Evolutionary conservation across 345 rosid genomes (phyloP).

Genomic region (Viola odorata): DNA sequence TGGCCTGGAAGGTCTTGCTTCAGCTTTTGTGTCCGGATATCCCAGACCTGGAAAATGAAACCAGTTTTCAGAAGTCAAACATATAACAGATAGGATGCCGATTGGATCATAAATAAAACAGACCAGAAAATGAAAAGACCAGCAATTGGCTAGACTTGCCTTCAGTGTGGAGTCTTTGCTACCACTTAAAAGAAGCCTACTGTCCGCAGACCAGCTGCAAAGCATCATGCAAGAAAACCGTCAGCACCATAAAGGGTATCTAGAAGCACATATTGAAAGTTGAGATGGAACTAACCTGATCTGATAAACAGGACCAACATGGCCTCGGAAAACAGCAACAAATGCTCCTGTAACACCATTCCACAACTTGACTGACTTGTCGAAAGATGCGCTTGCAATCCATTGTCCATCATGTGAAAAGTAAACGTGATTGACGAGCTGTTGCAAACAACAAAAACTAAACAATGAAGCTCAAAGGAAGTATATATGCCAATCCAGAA

Average conservation of each 20-base stretch:
- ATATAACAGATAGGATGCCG: not conserved
- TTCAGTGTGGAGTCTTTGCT: constrained; percentile 95
- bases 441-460: constrained; percentile 22
- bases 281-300: constrained; percentile 47
- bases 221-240: constrained; percentile 9
- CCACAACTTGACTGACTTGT: constrained; percentile 90
- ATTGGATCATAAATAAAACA: not conserved
- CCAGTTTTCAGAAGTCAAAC: not conserved
- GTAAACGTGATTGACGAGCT: constrained; percentile 91
- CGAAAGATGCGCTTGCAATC: constrained; percentile 97
- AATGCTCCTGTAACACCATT: constrained; percentile 82
- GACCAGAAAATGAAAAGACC: not conserved
- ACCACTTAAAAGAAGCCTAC: constrained; percentile 91
- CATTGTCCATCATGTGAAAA: constrained; percentile 97
- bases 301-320: constrained; percentile 94
- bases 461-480: not conserved
- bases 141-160: constrained; percentile 31
- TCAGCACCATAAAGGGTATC: not conserved
- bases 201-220: constrained; percentile 95
- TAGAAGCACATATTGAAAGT: not conserved
- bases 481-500: not conserved
- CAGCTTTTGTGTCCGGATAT: constrained; percentile 61
- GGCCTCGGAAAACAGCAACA: constrained; percentile 80
- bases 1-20: constrained; percentile 98
- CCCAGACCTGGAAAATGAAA: constrained; percentile 60